Evolutionary conservation across 2,329 filamentous ascomycete genomes (phyloP).

Genomic region (Fusarium haematococcum): DNA sequence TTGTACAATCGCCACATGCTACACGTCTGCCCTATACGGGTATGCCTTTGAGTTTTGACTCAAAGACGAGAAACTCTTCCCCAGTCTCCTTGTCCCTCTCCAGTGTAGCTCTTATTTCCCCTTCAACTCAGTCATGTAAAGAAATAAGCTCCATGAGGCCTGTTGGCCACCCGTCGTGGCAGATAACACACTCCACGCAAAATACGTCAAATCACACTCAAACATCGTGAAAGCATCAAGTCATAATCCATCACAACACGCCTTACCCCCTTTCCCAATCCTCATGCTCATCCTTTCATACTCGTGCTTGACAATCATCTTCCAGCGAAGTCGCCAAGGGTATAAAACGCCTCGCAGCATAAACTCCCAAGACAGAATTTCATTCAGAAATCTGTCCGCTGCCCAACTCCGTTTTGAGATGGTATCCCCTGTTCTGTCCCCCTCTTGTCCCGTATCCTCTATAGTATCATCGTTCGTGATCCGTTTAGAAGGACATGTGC

Average conservation of each 20-base stretch:
- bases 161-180: not conserved
- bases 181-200: not conserved
- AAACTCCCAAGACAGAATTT: not conserved
- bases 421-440: not conserved
- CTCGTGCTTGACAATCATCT: not conserved
- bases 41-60: not conserved
- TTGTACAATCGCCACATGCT: not conserved
- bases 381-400: not conserved
- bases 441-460: not conserved
- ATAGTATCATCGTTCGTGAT: not conserved
- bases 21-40: too few relatives aligned
- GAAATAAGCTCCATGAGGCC: not conserved
- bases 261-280: not conserved
- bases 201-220: not conserved
- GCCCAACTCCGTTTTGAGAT: not conserved
- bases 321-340: not conserved
- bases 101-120: not conserved
- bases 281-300: not conserved
- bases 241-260: constrained; percentile 20
- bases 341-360: not conserved
- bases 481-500: not conserved
- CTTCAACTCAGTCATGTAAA: not conserved
- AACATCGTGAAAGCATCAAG: constrained; percentile 27
- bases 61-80: too few relatives aligned
- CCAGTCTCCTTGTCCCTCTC: not conserved